Evolutionary conservation across 768 basidiomycete species (phyloP), one percentile per base, ranked within the genome.

Genomic region (Kwoniella bestiolae): DNA sequence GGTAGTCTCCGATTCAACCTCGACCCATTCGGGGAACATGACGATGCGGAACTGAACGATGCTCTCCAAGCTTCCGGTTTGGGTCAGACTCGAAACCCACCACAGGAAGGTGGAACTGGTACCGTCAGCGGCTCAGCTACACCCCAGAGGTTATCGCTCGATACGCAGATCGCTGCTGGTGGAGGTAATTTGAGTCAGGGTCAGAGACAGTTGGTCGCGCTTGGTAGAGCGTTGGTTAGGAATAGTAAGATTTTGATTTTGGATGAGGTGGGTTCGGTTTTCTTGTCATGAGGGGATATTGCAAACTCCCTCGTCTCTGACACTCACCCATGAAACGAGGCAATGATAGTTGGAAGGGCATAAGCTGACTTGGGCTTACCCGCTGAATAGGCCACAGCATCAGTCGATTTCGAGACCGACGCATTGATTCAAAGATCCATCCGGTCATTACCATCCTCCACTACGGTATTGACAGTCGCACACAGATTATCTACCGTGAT

Each of bases 181-280:
- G 83, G 82, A 18, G 72, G 77, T n/a, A 83, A 83, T 60, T 76
- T 83, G 49, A 85, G 84, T 5, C 83, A 88, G n/a, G 87, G 87
- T 3, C 85, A 88, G 71, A 80, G 86, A 9, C 87, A 88, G 74
- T 84, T 88, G 14, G 77, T 88, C 18, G 86, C 86, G 0, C 81
- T 88, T 0, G 87, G 87, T 0, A 81, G 87, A 29, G 87, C 87
- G 1, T 84, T 88, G 61, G 84, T 87, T 2, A 79, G 87, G n/a
- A 75, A 81, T 49, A 86, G 85, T 73, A 87, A 87, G 68, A 70
- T 88, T 11, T 79, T 87, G 38, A 85, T 88, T 49, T 77, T 88
- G 2, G 87, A 88, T 63, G 87, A 88, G 68, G 82, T 75, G 49
- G 57, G 73, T 71, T 28, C 6, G n/a, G 26, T 25, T 41, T 25